Conservation (phyloP, 208 protist genomes). For the Leishmania amazonensis region DNA sequence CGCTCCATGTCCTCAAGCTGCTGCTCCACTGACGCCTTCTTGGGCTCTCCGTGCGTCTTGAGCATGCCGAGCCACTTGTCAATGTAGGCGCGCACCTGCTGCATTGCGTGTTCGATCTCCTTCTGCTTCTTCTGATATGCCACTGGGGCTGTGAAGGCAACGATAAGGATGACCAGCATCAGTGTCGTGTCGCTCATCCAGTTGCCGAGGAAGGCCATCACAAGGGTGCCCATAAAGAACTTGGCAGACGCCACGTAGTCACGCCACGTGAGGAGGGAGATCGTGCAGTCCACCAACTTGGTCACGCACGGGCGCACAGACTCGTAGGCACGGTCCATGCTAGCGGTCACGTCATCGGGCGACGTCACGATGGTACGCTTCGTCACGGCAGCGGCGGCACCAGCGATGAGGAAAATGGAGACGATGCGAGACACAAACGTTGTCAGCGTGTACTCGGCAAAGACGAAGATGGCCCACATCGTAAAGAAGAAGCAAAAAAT, state of each 20-base stretch:
- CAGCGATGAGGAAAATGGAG: slow-evolving; percentile 42
- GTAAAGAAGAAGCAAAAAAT: slow-evolving; percentile 39
- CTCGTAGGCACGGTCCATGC: slow-evolving; percentile 61
- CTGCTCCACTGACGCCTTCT: slow-evolving; percentile 27
- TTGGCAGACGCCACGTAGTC: slow-evolving; percentile 50
- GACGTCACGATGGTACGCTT: slow-evolving; percentile 31
- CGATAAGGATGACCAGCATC: slow-evolving; percentile 37
- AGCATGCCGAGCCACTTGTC: slow-evolving; percentile 64
- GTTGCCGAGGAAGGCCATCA: slow-evolving; percentile 74
- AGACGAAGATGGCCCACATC: slow-evolving; percentile 62
- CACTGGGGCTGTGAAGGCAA: slow-evolving; percentile 56
- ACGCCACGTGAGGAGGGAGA: slow-evolving; percentile 67
- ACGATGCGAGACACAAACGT: slow-evolving; percentile 71
- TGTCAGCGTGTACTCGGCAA: slow-evolving; percentile 74
- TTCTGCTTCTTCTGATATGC: slow-evolving; percentile 78
- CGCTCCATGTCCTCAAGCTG: slow-evolving; percentile 29
- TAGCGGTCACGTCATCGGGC: slow-evolving; percentile 43
- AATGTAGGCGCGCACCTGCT: slow-evolving; percentile 20
- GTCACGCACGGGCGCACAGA: slow-evolving; percentile 43
- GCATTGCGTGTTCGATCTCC: slow-evolving; percentile 52
- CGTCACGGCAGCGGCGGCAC: slow-evolving; percentile 38
- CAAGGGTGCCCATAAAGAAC: slow-evolving; percentile 47
- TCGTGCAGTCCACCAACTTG: slow-evolving; percentile 24
- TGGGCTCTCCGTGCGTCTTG: slow-evolving; percentile 30
- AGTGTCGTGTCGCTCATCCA: slow-evolving; percentile 65